phyloP scores from a whole-genome alignment of 2,329 filamentous ascomycete genomes.

The Diaporthe vexans region DNA sequence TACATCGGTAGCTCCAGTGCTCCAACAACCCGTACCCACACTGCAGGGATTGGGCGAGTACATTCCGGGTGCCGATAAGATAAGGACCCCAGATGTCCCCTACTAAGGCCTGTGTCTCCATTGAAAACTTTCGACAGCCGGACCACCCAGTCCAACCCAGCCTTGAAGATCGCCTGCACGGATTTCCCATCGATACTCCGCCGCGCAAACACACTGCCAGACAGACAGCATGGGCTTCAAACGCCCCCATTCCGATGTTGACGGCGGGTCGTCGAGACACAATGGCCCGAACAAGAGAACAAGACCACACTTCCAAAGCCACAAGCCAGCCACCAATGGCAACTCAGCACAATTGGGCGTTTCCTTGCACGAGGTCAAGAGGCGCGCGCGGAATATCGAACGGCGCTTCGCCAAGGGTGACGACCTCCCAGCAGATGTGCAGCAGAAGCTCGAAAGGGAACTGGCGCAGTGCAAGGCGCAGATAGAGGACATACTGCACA shows the following conservation, averaged over 20 bases:
- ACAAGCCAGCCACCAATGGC: slow-evolving; percentile 60
- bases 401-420: slow-evolving; percentile 73
- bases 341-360: slow-evolving; percentile 59
- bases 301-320: slow-evolving; percentile 53
- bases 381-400: slow-evolving; percentile 78
- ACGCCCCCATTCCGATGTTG: slow-evolving; percentile 47
- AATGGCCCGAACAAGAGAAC: slow-evolving; percentile 43
- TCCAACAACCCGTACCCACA: slow-evolving; percentile 21
- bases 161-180: neutral
- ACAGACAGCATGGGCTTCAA: slow-evolving; percentile 49
- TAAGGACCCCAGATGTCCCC: slow-evolving; percentile 21
- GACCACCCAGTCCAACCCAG: neutral
- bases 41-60: neutral
- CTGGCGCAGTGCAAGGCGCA: slow-evolving; percentile 76
- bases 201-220: neutral
- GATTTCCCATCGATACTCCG: neutral
- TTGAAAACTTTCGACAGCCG: slow-evolving; percentile 27
- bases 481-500: slow-evolving; percentile 69
- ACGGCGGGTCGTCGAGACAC: slow-evolving; percentile 42
- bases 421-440: slow-evolving; percentile 76
- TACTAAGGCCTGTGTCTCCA: neutral
- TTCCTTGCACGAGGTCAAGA: slow-evolving; percentile 66
- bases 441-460: slow-evolving; percentile 79
- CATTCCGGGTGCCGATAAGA: neutral
- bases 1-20: neutral